Evolutionary conservation across 2,329 filamentous ascomycete genomes (phyloP), one percentile per base, ranked within the genome.

Genomic region (Rugonectria rugulosa): DNA sequence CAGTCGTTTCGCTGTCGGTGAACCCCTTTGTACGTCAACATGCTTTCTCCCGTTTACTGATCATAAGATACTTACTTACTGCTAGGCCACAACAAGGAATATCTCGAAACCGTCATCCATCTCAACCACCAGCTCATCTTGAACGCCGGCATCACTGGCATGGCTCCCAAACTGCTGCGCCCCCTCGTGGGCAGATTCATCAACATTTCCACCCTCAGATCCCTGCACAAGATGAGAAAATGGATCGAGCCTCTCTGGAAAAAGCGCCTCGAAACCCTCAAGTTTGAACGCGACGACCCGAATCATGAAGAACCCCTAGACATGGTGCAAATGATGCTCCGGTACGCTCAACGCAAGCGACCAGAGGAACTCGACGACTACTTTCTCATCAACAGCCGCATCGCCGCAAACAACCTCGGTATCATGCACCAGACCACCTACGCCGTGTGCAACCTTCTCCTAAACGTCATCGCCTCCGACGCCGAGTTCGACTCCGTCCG

Each of bases 251-350:
- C 70, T 5, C 42, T 68, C 1, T 61, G 59, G 24, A 48, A 56
- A 15, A 15, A 64, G 6, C 64, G 64, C 11, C 19, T 67, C 3
- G 49, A 59, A 2, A 23, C 36, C 15, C 32, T 55, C 3, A 17
- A 43, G 11, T 34, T 24, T 23, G 44, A 48, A n/a, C 19, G 47
- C 4, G 47, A 60, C 2, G 53, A 64, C 4, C 45, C 56, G 0
- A 55, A 59, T 3, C 45, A 65, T 8, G 40, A 61, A 14, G 67
- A 68, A 7, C 74, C 75, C 0, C 66, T 71, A 11, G 77, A 80
- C 32, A 70, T 72, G 15, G 41, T 79, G 3, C 77, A 79, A 57
- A 73, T 75, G 64, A 77, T 79, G 72, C 56, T 79, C 4, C 67
- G 69, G 5, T 77, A 68, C 41, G 78, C 72, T 1, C 51, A 70